Percentiles rank a stretch among this genome's conserved stretches.
Evolutionary conservation across 2,329 filamentous ascomycete genomes (phyloP).

Genomic region (Phaeosphaeriaceae sp.): DNA sequence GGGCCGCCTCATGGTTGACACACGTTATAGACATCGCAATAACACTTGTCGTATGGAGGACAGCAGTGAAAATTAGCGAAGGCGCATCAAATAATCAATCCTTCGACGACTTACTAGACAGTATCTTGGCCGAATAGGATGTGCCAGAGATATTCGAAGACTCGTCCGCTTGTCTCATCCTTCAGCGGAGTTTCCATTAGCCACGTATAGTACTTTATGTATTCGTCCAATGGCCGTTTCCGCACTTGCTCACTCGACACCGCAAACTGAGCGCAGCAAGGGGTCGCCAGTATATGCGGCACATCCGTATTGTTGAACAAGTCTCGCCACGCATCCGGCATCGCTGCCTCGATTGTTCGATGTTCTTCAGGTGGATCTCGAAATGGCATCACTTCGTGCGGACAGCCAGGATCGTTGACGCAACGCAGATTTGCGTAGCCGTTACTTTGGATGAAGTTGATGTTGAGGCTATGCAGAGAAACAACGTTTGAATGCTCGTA

Average conservation of each 20-base stretch:
- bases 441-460: slow-evolving; percentile 47
- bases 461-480: slow-evolving; percentile 31
- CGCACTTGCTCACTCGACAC: slow-evolving; percentile 39
- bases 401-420: slow-evolving; percentile 48
- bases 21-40: slow-evolving; percentile 29
- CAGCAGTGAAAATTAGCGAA: slow-evolving; percentile 18
- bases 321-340: slow-evolving; percentile 24
- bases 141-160: slow-evolving; percentile 38
- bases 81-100: background rate
- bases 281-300: slow-evolving; percentile 47
- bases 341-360: slow-evolving; percentile 18
- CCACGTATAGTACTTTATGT: slow-evolving; percentile 32
- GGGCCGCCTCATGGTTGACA: background rate
- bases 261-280: slow-evolving; percentile 54
- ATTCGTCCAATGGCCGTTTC: slow-evolving; percentile 33
- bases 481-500: slow-evolving; percentile 11
- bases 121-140: slow-evolving; percentile 31
- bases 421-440: slow-evolving; percentile 54
- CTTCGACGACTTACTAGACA: slow-evolving; percentile 24
- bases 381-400: slow-evolving; percentile 48
- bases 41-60: slow-evolving; percentile 24
- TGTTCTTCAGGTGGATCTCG: slow-evolving; percentile 25
- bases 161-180: slow-evolving; percentile 28
- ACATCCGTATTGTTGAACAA: slow-evolving; percentile 19
- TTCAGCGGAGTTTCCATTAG: slow-evolving; percentile 28